Conservation (phyloP, 805 yeast species). For the Ogataea sp. region DNA sequence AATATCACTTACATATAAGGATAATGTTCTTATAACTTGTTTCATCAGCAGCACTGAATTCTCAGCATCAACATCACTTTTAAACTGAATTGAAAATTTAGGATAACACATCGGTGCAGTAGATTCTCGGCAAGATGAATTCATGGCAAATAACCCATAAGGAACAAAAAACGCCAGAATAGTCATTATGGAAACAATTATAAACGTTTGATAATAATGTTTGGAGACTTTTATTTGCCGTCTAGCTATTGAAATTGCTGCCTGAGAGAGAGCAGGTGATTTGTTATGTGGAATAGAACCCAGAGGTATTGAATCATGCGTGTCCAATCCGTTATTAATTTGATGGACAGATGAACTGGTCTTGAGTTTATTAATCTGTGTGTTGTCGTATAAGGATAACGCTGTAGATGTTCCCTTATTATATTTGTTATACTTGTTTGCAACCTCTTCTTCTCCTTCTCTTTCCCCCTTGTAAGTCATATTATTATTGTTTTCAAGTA, state of each 20-base stretch:
- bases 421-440: too few relatives aligned
- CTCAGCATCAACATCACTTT: constrained; percentile 26
- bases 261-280: too few relatives aligned
- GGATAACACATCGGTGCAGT: constrained; percentile 29
- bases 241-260: background rate
- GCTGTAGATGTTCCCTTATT: too few relatives aligned
- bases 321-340: background rate
- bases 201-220: constrained; percentile 16
- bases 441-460: too few relatives aligned
- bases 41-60: too few relatives aligned
- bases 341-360: background rate
- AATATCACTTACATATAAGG: constrained; percentile 38
- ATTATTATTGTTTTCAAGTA: background rate
- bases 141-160: constrained; percentile 11
- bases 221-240: constrained; percentile 2
- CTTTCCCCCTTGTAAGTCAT: background rate
- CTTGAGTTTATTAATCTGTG: background rate
- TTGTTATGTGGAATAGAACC: too few relatives aligned
- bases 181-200: constrained; percentile 12
- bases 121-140: constrained; percentile 25
- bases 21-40: too few relatives aligned
- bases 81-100: constrained; percentile 32
- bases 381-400: too few relatives aligned
- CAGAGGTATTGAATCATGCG: background rate
- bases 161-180: constrained; percentile 19